Percentiles rank a stretch among this genome's conserved stretches.
Evolutionary conservation across 768 basidiomycete genomes (phyloP).

Genomic region (Tylopilus sp.): DNA sequence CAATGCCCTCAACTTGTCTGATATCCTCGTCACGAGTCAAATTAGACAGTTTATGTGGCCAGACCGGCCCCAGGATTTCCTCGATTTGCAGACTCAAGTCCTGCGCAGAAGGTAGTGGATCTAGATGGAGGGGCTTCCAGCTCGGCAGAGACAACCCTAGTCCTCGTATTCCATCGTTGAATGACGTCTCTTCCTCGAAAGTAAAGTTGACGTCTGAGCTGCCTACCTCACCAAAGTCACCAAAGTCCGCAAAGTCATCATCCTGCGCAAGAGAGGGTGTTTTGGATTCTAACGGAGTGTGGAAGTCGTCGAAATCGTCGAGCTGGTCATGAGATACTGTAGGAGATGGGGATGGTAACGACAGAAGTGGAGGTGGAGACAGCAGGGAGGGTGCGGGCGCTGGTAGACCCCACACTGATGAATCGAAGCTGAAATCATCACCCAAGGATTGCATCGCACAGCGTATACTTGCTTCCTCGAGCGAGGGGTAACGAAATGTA

Average conservation of each 20-base stretch:
- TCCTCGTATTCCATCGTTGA: conserved; percentile 12
- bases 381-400: conserved; percentile 33
- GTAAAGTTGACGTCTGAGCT: conserved; percentile 38
- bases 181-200: conserved; percentile 29
- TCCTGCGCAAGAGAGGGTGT: conserved; percentile 42
- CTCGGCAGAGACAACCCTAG: conserved; percentile 41
- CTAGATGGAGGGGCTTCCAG: conserved; percentile 63
- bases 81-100: conserved; percentile 63
- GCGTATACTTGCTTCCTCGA: neutral
- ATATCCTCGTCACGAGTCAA: conserved; percentile 68
- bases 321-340: conserved; percentile 34
- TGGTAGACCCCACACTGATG: conserved; percentile 68
- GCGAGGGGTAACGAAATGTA: conserved; percentile 5
- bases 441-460: conserved; percentile 46
- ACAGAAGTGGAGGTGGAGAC: conserved; percentile 21
- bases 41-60: conserved; percentile 50
- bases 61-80: conserved; percentile 63
- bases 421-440: conserved; percentile 68
- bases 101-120: conserved; percentile 57
- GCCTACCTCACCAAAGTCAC: conserved; percentile 74
- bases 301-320: conserved; percentile 53
- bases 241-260: conserved; percentile 86
- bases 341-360: conserved; percentile 27
- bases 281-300: conserved; percentile 46
- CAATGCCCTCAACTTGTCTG: conserved; percentile 75